Evolutionary conservation across 1,284 basidiomycete genomes (phyloP), one percentile per base, ranked within the genome.

Genomic region (Tilletia caries): DNA sequence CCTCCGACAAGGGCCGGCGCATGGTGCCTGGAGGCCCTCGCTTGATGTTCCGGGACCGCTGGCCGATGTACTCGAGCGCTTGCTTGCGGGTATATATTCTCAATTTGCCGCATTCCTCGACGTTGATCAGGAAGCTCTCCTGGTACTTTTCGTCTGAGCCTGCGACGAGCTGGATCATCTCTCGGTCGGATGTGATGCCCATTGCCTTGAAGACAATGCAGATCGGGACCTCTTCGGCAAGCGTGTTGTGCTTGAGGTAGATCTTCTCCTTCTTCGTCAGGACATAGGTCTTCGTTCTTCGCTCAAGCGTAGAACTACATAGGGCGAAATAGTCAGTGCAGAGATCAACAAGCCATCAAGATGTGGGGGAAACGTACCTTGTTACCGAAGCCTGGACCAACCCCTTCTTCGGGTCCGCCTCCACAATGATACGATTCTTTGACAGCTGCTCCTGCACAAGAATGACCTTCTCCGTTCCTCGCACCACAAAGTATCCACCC

Each of bases 401-500:
- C 18, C 92, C 92, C 85, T 98, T 98, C 62, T 91, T 90, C 6
- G 88, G 85, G 64, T 83, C 83, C 34, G 83, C 77, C 86, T 98
- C 97, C 74, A 99, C 95, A 74, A 99, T 96, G 82, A 99, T 98
- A 70, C 96, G 89, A 85, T 99, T 99, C 87, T 98, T 99, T 87
- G 92, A 95, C 79, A 99, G 86, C 85, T 98, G 96, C 84, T 99
- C 97, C 84, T 99, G 96, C 1, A 98, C 95, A 70, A 99, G 87
- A 75, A 99, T 98, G 79, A 99, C 96, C 86, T 99, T 99, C 85
- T 99, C 96, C 23, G 97, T 98, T 15, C 96, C 96, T 84, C 96
- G 98, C 67, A 98, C 95, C 70, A 99, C 92, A 85, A 99, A 99
- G 84, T 98, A 98, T 6, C 96, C 96, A 25, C 96, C 96, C 2